A percentile compares a stretch with the other conserved stretches of the same genome.
Conservation (phyloP, 441 rosid genomes). For the Rhodomyrtus psidioides region DNA sequence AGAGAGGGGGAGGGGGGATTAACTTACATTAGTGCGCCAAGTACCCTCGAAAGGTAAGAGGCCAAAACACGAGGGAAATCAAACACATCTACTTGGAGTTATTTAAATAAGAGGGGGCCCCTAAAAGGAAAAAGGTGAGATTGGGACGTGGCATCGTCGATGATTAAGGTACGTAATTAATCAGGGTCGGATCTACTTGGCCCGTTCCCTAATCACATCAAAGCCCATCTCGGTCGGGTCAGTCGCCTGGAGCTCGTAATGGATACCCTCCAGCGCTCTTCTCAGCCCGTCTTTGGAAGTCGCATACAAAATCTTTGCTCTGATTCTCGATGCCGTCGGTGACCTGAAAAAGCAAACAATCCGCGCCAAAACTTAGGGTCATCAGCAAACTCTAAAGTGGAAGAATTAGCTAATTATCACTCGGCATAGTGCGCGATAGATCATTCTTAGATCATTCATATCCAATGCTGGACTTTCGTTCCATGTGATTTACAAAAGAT, state of each 20-base stretch:
- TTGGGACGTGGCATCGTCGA: neutral
- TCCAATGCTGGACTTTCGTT: neutral
- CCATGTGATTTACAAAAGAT: neutral
- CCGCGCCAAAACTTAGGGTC: neutral
- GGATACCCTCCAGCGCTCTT: slow-evolving; percentile 75
- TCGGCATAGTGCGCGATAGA: neutral
- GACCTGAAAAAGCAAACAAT: slow-evolving; percentile 40
- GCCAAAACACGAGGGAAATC: neutral
- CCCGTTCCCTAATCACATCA: slow-evolving; percentile 57
- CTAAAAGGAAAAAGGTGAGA: neutral
- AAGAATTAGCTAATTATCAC: neutral
- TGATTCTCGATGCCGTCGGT: slow-evolving; percentile 73
- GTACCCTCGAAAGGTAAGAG: slow-evolving; percentile 2
- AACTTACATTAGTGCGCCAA: slow-evolving; percentile 18
- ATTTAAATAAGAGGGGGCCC: slow-evolving; percentile 19
- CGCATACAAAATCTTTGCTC: slow-evolving; percentile 82
- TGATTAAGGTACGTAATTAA: neutral
- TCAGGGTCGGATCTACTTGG: slow-evolving; percentile 24
- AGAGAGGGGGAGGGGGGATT: slow-evolving; percentile 4
- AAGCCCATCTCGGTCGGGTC: slow-evolving; percentile 96
- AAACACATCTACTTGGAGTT: slow-evolving; percentile 22
- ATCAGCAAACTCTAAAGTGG: neutral
- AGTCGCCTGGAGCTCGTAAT: slow-evolving; percentile 82
- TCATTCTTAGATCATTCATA: neutral
- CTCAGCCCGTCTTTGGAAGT: slow-evolving; percentile 84